Evolutionary conservation across 345 rosid genomes (phyloP).

Genomic region (Acer campestre): DNA sequence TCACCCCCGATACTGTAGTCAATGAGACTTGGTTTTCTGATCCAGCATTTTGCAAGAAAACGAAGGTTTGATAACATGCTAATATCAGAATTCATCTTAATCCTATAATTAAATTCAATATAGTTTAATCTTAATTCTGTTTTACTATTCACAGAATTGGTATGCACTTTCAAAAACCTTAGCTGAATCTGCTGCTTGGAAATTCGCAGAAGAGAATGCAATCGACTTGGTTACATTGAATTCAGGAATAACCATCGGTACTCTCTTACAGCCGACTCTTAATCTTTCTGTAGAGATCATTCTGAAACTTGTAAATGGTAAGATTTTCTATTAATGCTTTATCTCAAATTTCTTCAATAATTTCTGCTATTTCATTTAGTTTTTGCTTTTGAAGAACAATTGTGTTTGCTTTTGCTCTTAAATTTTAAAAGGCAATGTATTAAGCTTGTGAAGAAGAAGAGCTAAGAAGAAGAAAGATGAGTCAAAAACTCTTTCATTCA

Average conservation of each 20-base stretch:
- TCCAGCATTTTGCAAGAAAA: constrained; percentile 30
- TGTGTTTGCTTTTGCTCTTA: too few relatives aligned
- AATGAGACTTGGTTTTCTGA: constrained; percentile 59
- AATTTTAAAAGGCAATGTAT: too few relatives aligned
- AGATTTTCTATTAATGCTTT: not conserved
- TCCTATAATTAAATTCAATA: not conserved
- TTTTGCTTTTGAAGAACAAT: too few relatives aligned
- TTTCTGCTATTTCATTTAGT: not conserved
- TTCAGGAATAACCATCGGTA: constrained; percentile 46
- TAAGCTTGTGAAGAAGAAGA: too few relatives aligned
- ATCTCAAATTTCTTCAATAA: not conserved
- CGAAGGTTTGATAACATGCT: constrained; percentile 19
- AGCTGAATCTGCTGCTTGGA: constrained; percentile 52
- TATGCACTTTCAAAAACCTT: constrained; percentile 44
- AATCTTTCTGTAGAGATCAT: constrained; percentile 29
- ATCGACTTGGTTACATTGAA: constrained; percentile 41
- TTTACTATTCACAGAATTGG: constrained; percentile 33
- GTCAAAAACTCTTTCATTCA: too few relatives aligned
- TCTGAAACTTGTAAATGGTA: constrained; percentile 32
- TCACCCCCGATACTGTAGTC: constrained; percentile 32
- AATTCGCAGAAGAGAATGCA: constrained; percentile 39
- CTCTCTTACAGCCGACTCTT: constrained; percentile 43
- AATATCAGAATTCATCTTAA: not conserved
- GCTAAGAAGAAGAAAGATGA: too few relatives aligned
- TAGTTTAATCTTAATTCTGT: not conserved